Evolutionary conservation across 176 grass and related monocot species (phyloP).

Genomic region (Aegilops speltoides): DNA sequence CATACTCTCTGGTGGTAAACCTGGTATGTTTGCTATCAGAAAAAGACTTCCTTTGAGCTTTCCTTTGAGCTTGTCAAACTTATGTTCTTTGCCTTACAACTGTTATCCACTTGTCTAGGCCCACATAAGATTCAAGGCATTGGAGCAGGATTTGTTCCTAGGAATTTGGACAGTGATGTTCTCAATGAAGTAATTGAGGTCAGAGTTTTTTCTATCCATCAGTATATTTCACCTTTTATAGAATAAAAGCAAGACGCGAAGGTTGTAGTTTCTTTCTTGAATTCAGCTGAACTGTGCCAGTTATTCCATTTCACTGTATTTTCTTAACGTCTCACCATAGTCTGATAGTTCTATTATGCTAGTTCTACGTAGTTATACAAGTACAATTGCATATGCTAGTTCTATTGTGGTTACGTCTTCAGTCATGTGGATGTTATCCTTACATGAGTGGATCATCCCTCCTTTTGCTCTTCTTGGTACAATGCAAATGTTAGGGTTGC

Average conservation of each 20-base stretch:
- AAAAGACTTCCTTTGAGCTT: not conserved
- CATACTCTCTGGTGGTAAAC: slow-evolving; percentile 86
- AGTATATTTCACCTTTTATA: not conserved
- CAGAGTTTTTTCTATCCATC: not conserved
- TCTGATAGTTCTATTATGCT: not conserved
- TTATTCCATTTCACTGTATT: not conserved
- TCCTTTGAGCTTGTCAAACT: not conserved
- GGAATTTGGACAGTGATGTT: slow-evolving; percentile 74
- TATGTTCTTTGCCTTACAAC: slow-evolving; percentile 31
- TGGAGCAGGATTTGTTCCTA: slow-evolving; percentile 89
- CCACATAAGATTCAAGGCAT: slow-evolving; percentile 99
- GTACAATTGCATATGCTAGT: not conserved
- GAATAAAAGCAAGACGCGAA: not conserved
- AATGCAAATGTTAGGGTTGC: not conserved
- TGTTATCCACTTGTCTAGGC: slow-evolving; percentile 41
- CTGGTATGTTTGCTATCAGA: slow-evolving; percentile 54
- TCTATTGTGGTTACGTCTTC: not conserved
- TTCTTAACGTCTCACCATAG: not conserved
- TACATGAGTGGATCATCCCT: not conserved
- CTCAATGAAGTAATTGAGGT: slow-evolving; percentile 92
- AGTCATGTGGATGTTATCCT: not conserved
- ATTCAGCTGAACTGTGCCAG: not conserved
- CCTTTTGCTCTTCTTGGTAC: slow-evolving; percentile 1
- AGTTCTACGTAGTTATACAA: not conserved
- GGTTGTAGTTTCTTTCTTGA: not conserved